Conservation (phyloP, 1,139 yeast genomes). For the Pichia sp. region DNA sequence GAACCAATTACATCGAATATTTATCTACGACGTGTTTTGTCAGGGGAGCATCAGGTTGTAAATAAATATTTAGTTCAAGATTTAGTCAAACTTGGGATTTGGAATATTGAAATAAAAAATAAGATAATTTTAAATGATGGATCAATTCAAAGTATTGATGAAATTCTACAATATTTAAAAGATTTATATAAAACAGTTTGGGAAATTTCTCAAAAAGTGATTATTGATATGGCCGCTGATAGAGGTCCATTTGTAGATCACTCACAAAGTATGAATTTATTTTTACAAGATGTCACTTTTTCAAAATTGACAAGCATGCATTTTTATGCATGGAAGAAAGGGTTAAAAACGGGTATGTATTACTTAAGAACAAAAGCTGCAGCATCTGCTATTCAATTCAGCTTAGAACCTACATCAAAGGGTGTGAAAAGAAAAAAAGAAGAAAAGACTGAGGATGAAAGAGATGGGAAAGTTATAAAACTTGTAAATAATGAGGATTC, state of each 20-base stretch:
- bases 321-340: conserved; percentile 96
- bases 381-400: conserved; percentile 87
- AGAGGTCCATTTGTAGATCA: conserved; percentile 92
- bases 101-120: conserved; percentile 63
- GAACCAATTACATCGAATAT: conserved; percentile 56
- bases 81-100: conserved; percentile 43
- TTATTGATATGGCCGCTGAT: conserved; percentile 94
- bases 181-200: conserved; percentile 88
- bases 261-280: conserved; percentile 85
- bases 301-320: conserved; percentile 96
- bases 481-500: conserved; percentile 1
- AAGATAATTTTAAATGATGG: conserved; percentile 76
- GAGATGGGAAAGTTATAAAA: neutral
- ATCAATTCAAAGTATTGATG: conserved; percentile 72
- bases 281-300: conserved; percentile 81
- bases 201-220: conserved; percentile 86
- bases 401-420: conserved; percentile 49
- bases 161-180: conserved; percentile 73
- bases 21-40: conserved; percentile 49
- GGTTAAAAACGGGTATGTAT: conserved; percentile 97
- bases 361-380: conserved; percentile 95
- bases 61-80: conserved; percentile 48
- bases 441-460: neutral
- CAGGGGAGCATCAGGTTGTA: conserved; percentile 56
- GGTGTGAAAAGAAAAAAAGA: neutral